These are phyloP conservation scores for Agaricus sinodeliciosus DNA, from an alignment of 768 basidiomycete species.

Conservation along the genomic window DNA sequence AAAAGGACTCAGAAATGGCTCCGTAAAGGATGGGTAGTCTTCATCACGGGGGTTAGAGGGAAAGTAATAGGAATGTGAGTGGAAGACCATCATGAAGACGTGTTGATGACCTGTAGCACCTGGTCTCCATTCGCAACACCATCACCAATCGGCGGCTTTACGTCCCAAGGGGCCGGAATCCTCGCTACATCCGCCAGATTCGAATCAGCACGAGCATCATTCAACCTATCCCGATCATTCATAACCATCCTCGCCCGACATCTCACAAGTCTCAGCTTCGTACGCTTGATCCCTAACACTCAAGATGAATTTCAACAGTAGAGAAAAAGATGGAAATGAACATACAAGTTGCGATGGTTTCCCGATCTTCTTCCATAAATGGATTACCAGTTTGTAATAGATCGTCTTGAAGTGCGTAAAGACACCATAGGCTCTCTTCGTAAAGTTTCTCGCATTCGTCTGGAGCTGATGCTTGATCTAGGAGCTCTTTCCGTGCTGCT, in stretches of 20 bases:
- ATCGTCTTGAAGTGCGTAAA: conserved; percentile 90
- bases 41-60: neutral
- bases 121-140: neutral
- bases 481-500: conserved; percentile 85
- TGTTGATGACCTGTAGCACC: conserved; percentile 2
- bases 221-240: conserved; percentile 65
- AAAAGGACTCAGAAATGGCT: neutral
- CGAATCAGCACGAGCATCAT: conserved; percentile 72
- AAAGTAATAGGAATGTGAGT: too few species aligned
- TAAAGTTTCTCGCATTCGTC: conserved; percentile 91
- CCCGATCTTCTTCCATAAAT: conserved; percentile 77
- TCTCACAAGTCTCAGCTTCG: conserved; percentile 75
- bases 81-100: conserved; percentile 4
- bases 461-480: conserved; percentile 68
- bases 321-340: conserved; percentile 9
- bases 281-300: conserved; percentile 71
- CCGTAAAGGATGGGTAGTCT: too few species aligned
- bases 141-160: conserved; percentile 24
- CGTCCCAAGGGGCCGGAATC: conserved; percentile 68
- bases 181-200: conserved; percentile 71
- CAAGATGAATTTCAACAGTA: conserved; percentile 1
- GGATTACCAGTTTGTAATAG: conserved; percentile 76
- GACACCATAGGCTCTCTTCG: conserved; percentile 91
- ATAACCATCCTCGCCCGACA: conserved; percentile 74
- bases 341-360: conserved; percentile 73